Base-by-base conservation (phyloP, 2,329 filamentous ascomycete species). In the Colletotrichum ledebouriae region DNA sequence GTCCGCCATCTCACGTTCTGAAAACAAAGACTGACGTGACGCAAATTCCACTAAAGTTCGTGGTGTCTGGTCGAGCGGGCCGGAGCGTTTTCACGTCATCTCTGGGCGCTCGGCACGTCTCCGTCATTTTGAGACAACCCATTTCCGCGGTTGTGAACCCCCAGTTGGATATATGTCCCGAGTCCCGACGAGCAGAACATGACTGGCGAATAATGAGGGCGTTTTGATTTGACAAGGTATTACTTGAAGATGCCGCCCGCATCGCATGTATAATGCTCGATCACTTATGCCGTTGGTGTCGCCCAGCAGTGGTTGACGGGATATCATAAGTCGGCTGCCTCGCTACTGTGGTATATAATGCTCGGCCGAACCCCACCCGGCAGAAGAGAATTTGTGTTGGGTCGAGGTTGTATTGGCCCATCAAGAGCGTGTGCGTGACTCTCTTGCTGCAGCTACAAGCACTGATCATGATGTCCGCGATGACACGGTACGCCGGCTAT, bases 301-400 rank as follows among this genome's bases (percentile, higher is more conserved):
- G 60, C 37, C 29, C 34, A 20, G 61, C 33, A 13, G 50, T 41
- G 63, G 63, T 47, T 64, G 55, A 69, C 22, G 59, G 68, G 56
- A 53, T 65, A 70, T 65, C 68, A 70, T 70, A 70, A 64, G 50
- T 58, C 64, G 64, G 58, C 44, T 68, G 39, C 44, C 37, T 65
- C 65, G 59, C 44, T 64, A 17, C 17, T 17, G 17, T 17, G 17
- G 17, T 17, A 69, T 63, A 70, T 69, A 60, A 64, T 59, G 59
- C 65, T 70, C 60, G 65, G 47, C 42, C 22, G 17, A 20, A 60
- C 10, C 59, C 49, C 65, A 63, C 50, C 10, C n/a, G 25, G 13
- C 37, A 13, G 41, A 63, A 22, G 17, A 55, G 20, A 63, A 33
- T n/a, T 49, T 17, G 42, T 46, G 29, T 64, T 59, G 34, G 44